These are phyloP conservation scores for Gracilaria domingensis DNA, from an alignment of 23 red algal genomes.

Conservation along the genomic window DNA sequence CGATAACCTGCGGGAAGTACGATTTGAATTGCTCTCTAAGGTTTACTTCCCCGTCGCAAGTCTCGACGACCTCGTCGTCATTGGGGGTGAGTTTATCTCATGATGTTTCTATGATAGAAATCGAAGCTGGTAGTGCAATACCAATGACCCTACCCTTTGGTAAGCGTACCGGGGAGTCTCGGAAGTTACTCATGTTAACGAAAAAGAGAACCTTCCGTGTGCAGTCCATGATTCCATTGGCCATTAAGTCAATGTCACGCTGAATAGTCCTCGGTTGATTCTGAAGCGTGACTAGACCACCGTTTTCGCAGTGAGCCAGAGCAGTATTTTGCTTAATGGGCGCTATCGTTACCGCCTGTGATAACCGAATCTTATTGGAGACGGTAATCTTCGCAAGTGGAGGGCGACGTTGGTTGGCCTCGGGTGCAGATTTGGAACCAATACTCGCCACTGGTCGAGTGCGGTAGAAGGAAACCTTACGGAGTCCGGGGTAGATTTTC, in stretches of 20 bases:
- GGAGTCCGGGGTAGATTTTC: neutral
- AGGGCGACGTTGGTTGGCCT: neutral
- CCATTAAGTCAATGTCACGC: neutral
- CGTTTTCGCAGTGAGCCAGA: too few species aligned
- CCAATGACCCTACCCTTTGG: too few species aligned
- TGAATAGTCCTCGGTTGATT: neutral
- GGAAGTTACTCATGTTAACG: neutral
- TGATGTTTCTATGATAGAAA: too few species aligned
- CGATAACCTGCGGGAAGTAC: too few species aligned
- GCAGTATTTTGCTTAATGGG: too few species aligned
- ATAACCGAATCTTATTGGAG: neutral
- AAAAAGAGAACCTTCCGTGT: neutral
- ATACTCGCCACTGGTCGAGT: neutral
- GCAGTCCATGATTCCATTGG: constrained; percentile 1
- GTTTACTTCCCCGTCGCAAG: too few species aligned
- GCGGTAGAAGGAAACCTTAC: constrained; percentile 5
- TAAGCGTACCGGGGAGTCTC: too few species aligned
- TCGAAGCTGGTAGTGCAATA: too few species aligned
- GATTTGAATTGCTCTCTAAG: too few species aligned
- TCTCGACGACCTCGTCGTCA: too few species aligned
- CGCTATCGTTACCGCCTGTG: neutral
- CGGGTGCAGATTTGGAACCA: neutral
- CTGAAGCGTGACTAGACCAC: neutral
- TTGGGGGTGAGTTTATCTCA: too few species aligned
- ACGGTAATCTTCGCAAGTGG: neutral